A percentile compares a stretch with the other conserved stretches of the same genome.
Conservation (phyloP, 1,284 basidiomycete species). For the Singerocomus inundabilis region DNA sequence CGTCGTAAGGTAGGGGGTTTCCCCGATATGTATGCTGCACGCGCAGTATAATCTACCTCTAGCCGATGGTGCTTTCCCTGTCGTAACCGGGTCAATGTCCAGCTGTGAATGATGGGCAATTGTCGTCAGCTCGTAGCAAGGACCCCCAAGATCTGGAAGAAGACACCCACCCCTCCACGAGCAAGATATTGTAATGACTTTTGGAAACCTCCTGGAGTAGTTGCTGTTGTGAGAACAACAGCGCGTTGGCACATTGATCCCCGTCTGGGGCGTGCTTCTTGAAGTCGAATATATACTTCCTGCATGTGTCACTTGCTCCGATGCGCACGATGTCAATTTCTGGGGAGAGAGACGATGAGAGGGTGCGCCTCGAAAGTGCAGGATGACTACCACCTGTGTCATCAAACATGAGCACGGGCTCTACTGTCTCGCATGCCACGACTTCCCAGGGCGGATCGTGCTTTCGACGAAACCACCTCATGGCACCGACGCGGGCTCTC, state of each 20-base stretch:
- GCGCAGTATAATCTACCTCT: conserved; percentile 65
- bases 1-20: conserved; percentile 43
- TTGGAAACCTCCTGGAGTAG: conserved; percentile 55
- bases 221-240: conserved; percentile 63
- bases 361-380: conserved; percentile 9
- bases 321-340: conserved; percentile 60
- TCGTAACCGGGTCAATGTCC: conserved; percentile 64
- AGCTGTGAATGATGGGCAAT: conserved; percentile 41
- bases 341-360: conserved; percentile 28
- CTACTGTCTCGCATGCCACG: conserved; percentile 59
- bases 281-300: conserved; percentile 63
- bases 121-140: conserved; percentile 8
- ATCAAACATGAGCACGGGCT: conserved; percentile 62
- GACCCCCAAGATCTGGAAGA: conserved; percentile 2
- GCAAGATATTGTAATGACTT: conserved; percentile 59
- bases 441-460: conserved; percentile 72
- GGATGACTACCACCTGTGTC: conserved; percentile 56
- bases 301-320: conserved; percentile 48
- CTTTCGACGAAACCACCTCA: conserved; percentile 47
- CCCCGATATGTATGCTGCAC: conserved; percentile 56
- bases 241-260: conserved; percentile 46
- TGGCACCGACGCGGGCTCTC: conserved; percentile 17
- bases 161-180: conserved; percentile 60
- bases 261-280: conserved; percentile 43
- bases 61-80: conserved; percentile 59